Conservation (phyloP, 768 basidiomycete genomes). For the Suillus subaureus region DNA sequence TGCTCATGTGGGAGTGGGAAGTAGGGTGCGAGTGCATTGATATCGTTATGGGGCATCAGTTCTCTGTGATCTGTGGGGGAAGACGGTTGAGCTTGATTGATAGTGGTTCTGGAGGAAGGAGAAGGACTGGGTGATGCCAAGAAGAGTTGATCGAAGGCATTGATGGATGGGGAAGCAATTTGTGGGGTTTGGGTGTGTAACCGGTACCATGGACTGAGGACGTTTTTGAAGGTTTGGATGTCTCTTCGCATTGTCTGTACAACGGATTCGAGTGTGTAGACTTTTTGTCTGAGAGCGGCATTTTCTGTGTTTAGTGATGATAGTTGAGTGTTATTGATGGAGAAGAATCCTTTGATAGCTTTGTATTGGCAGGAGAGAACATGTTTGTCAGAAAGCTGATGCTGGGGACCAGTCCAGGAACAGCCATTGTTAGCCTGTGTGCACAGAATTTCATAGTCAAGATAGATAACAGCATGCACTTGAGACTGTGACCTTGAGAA, state of each 20-base stretch:
- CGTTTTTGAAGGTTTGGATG: slow-evolving; percentile 53
- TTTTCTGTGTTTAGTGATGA: slow-evolving; percentile 64
- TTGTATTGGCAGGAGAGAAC: slow-evolving; percentile 55
- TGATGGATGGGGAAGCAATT: slow-evolving; percentile 12
- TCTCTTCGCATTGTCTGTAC: slow-evolving; percentile 57
- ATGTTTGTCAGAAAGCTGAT: slow-evolving; percentile 39
- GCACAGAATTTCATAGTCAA: slow-evolving; percentile 42
- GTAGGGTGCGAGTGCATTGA: slow-evolving; percentile 26
- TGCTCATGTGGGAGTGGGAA: slow-evolving; percentile 24
- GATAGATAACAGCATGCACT: slow-evolving; percentile 42
- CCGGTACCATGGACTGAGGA: slow-evolving; percentile 67
- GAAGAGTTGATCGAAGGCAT: slow-evolving; percentile 13
- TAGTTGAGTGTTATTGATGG: slow-evolving; percentile 41
- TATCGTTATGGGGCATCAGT: slow-evolving; percentile 20
- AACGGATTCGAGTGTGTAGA: slow-evolving; percentile 60
- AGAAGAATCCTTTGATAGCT: slow-evolving; percentile 60
- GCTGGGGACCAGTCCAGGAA: slow-evolving; percentile 51
- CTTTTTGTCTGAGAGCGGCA: slow-evolving; percentile 54
- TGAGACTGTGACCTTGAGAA: slow-evolving; percentile 36
- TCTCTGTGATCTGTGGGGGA: slow-evolving; percentile 21
- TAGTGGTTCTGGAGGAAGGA: slow-evolving; percentile 13
- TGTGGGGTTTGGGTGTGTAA: slow-evolving; percentile 32
- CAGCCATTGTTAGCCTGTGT: slow-evolving; percentile 54
- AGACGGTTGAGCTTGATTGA: slow-evolving; percentile 18
- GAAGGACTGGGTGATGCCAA: slow-evolving; percentile 21